Percentiles rank a stretch among this genome's conserved stretches.
phyloP scores from a whole-genome alignment of 1,284 basidiomycete genomes.

The Austroboletus niveus region DNA sequence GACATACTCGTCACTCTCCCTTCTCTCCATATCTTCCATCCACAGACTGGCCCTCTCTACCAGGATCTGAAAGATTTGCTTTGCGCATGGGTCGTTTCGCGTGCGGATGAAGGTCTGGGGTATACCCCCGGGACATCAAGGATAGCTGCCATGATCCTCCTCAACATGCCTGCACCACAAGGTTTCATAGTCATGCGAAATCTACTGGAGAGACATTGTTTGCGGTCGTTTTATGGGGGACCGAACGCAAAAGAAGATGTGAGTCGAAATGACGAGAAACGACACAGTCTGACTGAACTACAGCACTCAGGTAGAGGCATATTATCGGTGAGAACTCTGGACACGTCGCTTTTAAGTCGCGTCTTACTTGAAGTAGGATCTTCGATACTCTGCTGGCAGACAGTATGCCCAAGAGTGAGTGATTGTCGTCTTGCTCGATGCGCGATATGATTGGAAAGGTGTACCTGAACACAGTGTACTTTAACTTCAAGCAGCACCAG shows the following conservation, averaged over 20 bases:
- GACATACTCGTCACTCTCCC: conserved; percentile 85
- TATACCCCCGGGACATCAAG: conserved; percentile 71
- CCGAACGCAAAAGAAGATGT: conserved; percentile 75
- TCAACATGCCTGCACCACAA: conserved; percentile 79
- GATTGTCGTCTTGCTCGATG: not conserved
- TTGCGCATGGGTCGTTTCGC: conserved; percentile 88
- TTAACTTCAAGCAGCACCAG: conserved; percentile 93
- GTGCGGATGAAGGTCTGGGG: conserved; percentile 83
- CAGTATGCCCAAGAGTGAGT: conserved; percentile 88
- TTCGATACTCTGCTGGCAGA: conserved; percentile 92
- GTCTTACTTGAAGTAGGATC: conserved; percentile 54
- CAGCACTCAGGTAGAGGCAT: conserved; percentile 68
- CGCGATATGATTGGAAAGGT: conserved; percentile 2
- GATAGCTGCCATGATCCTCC: conserved; percentile 85
- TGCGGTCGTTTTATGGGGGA: conserved; percentile 85
- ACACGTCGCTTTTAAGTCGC: not conserved
- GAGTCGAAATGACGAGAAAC: conserved; percentile 33
- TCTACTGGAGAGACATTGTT: conserved; percentile 80
- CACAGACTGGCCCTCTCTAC: conserved; percentile 77
- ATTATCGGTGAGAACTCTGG: conserved; percentile 49
- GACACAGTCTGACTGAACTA: conserved; percentile 29
- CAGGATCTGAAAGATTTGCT: conserved; percentile 85
- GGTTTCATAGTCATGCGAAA: conserved; percentile 90
- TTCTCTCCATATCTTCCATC: conserved; percentile 83
- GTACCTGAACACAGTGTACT: conserved; percentile 62